Evolutionary conservation across 345 rosid genomes (phyloP), one percentile per base, ranked within the genome.

Genomic region (Kernera saxatilis): DNA sequence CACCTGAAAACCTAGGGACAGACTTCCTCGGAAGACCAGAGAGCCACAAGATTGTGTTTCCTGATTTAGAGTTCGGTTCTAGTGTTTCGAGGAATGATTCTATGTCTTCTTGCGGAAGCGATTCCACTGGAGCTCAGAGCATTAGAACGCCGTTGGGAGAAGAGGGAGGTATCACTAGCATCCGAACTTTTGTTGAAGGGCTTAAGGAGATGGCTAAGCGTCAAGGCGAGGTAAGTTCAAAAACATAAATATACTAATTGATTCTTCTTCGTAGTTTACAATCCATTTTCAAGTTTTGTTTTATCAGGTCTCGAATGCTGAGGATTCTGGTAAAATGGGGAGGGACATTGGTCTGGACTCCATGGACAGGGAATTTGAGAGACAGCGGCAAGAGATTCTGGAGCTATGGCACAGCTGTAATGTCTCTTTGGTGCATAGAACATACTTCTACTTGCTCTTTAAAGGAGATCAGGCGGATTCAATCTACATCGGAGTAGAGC

Each of bases 401-500:
- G 96, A 88, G 73, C 87, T 94, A 32, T 94, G 99, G 99, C 90
- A 91, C 52, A 69, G 70, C 43, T 94, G 99, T 82, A 79, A 87
- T 44, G 82, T 91, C 61, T 87, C 99, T 35, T 69, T 94, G 81
- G 82, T 89, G 51, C 96, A 94, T 80, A 82, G 99, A 80, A 94
- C 99, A 12, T 94, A 91, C 71, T 94, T 91, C 72, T 89, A 82
- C 83, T 80, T 94, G 79, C 96, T 94, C 39, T 89, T 94, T 54
- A 88, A 84, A 78, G 99, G 99, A 45, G 97, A 94, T 66, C 85
- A 85, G 5, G 56, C 84, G 8, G 99, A 94, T 84, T 89, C 93
- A 56, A 84, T 89, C 51, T 94, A 94, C 84, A 78, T 89, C 73
- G 99, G 86, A 68, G 99, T 94, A n/a, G 99, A 94, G 85, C 83